A percentile compares a stretch with the other conserved stretches of the same genome.
Evolutionary conservation across 495 filamentous ascomycete species (phyloP).

Genomic region (Friedmanniomyces endolithicus): DNA sequence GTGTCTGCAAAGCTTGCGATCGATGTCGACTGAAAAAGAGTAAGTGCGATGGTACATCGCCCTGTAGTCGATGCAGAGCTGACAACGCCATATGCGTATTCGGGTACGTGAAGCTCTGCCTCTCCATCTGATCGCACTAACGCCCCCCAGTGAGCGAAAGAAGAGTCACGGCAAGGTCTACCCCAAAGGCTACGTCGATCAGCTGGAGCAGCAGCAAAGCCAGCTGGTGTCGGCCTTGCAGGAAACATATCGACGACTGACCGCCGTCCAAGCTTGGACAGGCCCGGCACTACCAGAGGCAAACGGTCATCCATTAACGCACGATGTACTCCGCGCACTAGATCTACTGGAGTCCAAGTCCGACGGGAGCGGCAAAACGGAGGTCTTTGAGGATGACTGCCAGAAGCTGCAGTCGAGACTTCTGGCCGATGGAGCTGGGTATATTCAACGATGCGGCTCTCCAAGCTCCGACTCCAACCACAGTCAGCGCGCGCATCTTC

Average conservation of each 20-base stretch:
- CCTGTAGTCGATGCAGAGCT: constrained; percentile 51
- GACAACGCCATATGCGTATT: constrained; percentile 35
- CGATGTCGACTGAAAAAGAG: constrained; percentile 61
- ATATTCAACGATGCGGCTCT: constrained; percentile 40
- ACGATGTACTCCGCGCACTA: constrained; percentile 52
- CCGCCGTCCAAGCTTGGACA: constrained; percentile 41
- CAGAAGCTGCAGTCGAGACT: constrained; percentile 44
- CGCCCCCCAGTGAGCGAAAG: constrained; percentile 26
- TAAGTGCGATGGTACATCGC: constrained; percentile 58
- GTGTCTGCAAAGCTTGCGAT: constrained; percentile 60
- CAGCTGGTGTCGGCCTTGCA: constrained; percentile 51
- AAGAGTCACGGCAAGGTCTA: constrained; percentile 34
- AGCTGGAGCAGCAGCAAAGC: constrained; percentile 57
- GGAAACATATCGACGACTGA: constrained; percentile 45
- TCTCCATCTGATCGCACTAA: background rate
- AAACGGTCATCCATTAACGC: constrained; percentile 50
- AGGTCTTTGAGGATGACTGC: constrained; percentile 47
- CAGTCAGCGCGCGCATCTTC: constrained; percentile 23
- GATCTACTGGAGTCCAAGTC: constrained; percentile 40
- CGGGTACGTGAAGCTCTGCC: constrained; percentile 8
- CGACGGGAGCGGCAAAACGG: constrained; percentile 33
- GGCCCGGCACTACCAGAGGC: constrained; percentile 40
- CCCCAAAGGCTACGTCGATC: constrained; percentile 48
- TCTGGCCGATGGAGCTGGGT: constrained; percentile 34
- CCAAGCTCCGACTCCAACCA: constrained; percentile 43